phyloP scores from a whole-genome alignment of 202 grass and related monocot species.

The Sporobolus alterniflorus region DNA sequence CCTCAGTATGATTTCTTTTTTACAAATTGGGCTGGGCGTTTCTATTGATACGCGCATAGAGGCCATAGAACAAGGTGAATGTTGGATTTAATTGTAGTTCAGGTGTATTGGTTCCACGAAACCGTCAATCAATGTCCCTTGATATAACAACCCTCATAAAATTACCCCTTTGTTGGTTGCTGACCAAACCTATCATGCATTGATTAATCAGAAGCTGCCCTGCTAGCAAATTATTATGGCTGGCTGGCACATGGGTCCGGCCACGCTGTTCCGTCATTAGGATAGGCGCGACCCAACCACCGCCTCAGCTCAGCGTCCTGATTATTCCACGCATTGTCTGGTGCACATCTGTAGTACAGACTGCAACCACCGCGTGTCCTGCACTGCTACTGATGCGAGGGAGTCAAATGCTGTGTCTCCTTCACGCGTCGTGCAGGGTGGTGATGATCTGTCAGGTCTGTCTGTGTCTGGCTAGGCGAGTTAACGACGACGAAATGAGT shows the following conservation, averaged over 20 bases:
- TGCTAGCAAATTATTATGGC: too few relatives aligned
- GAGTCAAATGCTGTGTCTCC: background rate
- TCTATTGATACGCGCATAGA: constrained; percentile 11
- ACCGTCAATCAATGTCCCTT: background rate
- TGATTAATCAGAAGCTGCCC: too few relatives aligned
- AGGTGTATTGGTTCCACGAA: background rate
- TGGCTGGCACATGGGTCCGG: too few relatives aligned
- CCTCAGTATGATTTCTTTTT: background rate
- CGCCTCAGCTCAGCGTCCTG: background rate
- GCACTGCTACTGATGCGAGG: background rate
- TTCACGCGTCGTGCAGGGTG: background rate
- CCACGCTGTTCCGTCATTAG: too few relatives aligned
- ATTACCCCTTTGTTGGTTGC: too few relatives aligned
- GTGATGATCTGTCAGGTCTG: background rate
- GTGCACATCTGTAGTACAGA: background rate
- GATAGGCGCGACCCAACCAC: too few relatives aligned
- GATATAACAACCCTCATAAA: too few relatives aligned
- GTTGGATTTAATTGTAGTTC: constrained; percentile 19
- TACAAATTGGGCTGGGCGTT: background rate
- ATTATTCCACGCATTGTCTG: too few relatives aligned
- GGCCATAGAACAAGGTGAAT: constrained; percentile 29
- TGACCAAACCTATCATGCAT: too few relatives aligned
- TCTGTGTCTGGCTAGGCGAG: background rate
- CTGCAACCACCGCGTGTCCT: constrained; percentile 2
- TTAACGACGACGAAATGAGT: background rate